Evolutionary conservation across 2,329 filamentous ascomycete genomes (phyloP), one percentile per base, ranked within the genome.

Genomic region (Neofusicoccum umdonicola): DNA sequence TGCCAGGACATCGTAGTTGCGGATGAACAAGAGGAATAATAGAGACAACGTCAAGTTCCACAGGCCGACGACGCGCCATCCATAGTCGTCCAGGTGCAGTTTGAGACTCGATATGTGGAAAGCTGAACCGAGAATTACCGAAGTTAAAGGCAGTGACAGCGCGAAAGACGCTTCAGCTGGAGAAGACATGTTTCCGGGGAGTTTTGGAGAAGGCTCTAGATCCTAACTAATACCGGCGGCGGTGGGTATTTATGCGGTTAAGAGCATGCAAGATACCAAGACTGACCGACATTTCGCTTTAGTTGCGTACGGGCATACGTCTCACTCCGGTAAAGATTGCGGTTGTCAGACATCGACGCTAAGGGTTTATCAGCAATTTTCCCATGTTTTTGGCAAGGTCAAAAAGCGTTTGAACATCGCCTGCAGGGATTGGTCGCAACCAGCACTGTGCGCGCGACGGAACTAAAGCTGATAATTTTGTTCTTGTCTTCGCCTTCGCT

Each of bases 31-130:
- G 42, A 60, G n/a, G 27, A 60, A 60, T 2, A 37, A 9, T 12
- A 60, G 9, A 19, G 56, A 35, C 42, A 60, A 22, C 7, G 56
- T 37, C 41, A 47, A 37, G 17, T 60, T 60, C 56, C 56, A 60
- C 27, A 60, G 42, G 56, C 56, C 56, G 56, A 60, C 27, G 31
- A 60, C 13, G 41, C 56, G 56, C 56, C 56, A 60, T 37, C 56
- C 56, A 47, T 60, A 47, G 42, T 47, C 42, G 56, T 60, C 56
- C 42, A 60, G 42, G 9, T 34, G 56, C 13, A 60, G 56, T 31
- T 37, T 60, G 27, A 60, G 8, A 47, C 13, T 44, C 9, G 56
- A 45, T 47, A 60, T 8, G 31, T 60, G 15, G n/a, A 47, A 9
- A 47, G 41, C 27, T 34, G 56, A 17, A 19, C 56, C 56, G 27